A percentile compares a stretch with the other conserved stretches of the same genome.
Conservation (phyloP, 352 stramenopile species). For the Thalassiosira livingstoniorum region DNA sequence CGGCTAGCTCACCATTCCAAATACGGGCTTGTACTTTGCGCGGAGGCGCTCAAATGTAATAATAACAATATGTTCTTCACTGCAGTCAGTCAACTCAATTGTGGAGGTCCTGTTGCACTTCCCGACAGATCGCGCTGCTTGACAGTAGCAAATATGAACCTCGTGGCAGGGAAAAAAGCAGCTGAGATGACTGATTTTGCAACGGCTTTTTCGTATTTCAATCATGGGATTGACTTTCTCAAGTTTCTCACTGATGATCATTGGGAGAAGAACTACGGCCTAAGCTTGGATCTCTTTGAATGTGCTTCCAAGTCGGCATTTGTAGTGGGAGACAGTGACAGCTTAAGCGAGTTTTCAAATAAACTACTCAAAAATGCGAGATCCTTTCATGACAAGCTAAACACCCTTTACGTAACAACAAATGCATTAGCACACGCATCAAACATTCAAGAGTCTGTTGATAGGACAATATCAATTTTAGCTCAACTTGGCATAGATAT, state of each 20-base stretch:
- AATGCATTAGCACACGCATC: no score
- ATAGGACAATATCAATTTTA: no score
- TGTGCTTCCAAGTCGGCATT: no score
- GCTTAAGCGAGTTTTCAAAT: no score
- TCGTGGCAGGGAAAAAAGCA: neutral
- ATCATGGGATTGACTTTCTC: slow-evolving; percentile 1
- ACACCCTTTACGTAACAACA: no score
- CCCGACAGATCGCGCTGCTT: neutral
- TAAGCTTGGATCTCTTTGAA: neutral
- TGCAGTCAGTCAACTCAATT: neutral
- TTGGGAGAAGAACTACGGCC: neutral
- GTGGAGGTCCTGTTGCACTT: neutral
- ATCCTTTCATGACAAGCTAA: no score
- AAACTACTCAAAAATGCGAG: no score
- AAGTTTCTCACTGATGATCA: neutral
- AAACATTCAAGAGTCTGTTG: no score
- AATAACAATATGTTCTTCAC: neutral
- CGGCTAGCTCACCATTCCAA: neutral
- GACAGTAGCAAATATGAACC: neutral
- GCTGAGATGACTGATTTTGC: neutral
- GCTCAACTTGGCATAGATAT: no score
- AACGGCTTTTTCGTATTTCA: neutral
- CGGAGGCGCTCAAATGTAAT: neutral
- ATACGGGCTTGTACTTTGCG: neutral
- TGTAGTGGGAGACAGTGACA: no score